Base-by-base conservation (phyloP, 176 grass and related monocot genomes). In the Echinochloa phyllopogon region DNA sequence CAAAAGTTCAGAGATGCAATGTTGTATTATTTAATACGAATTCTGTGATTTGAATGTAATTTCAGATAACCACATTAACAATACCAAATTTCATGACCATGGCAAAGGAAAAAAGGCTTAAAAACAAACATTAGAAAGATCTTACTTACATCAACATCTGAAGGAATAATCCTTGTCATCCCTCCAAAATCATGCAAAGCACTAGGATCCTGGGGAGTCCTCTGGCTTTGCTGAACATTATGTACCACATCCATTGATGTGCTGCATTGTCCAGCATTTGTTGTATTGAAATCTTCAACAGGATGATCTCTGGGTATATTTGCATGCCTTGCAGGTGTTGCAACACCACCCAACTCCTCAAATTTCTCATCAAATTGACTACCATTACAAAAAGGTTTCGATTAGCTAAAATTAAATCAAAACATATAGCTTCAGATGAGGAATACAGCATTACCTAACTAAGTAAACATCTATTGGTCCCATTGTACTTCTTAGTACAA, bases 381-480 rank as follows among this genome's bases (percentile, higher is more conserved):
- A 57, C 36, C 40, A 63, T 86, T 36, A 82, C 15, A 84, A 52
- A 3, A 88, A 87, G 51, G 21, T 53, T 75, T 58, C 70, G 44
- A 80, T 87, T 50, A 94, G 80, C 44, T 83, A 67, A 65, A 43
- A 75, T 75, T 47, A 2, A 36, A 6, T 76, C 37, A 18, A 55
- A 25, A 69, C 57, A 79, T 79, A 43, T 69, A 81, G 52, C 37
- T 75, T 51, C 51, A 84, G 12, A 23, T 74, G 43, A 80, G 43
- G 51, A 91, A 87, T 55, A 65, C 43, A 63, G 8, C 75, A 76
- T 84, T 91, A 99, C 96, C 96, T 99, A 79, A 99, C 96, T 89
- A 99, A 92, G 81, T 99, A 99, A 83, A 99, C 96, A 96, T 99
- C 96, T 89, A 99, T 99, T 38, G 96, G 96, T 8, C 96, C 94